These are phyloP conservation scores for Komagataea norvegica DNA, from an alignment of 1,139 yeast genomes.

Conservation along the genomic window DNA sequence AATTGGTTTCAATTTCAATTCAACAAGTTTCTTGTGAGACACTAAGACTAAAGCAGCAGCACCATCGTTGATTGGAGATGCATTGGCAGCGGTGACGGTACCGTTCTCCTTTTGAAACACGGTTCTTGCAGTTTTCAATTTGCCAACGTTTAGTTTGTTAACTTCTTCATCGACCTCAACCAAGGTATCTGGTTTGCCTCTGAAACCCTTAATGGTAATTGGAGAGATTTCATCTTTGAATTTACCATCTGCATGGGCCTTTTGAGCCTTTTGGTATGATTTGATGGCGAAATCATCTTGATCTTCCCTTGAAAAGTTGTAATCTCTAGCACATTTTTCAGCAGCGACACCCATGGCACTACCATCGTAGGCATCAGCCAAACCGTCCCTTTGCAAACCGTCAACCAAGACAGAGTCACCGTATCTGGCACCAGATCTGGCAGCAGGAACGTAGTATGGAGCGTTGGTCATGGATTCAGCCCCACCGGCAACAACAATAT, in stretches of 20 bases:
- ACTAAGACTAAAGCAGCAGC: constrained; percentile 91
- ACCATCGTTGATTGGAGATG: constrained; percentile 94
- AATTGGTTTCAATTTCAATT: constrained; percentile 79
- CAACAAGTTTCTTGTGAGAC: constrained; percentile 75
- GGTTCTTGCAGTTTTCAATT: constrained; percentile 77
- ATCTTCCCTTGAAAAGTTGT: constrained; percentile 57
- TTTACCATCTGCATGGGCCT: constrained; percentile 75
- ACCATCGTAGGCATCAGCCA: constrained; percentile 82
- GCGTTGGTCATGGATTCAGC: constrained; percentile 96
- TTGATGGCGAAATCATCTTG: constrained; percentile 68
- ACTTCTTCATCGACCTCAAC: constrained; percentile 70
- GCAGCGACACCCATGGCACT: constrained; percentile 95
- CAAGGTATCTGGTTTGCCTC: constrained; percentile 86
- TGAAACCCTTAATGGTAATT: constrained; percentile 76
- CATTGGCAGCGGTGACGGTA: constrained; percentile 94
- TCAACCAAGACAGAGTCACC: constrained; percentile 79
- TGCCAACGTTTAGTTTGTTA: constrained; percentile 67
- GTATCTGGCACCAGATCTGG: constrained; percentile 83
- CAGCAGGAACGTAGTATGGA: constrained; percentile 86
- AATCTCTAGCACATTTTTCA: constrained; percentile 86
- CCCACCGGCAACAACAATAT: constrained; percentile 93
- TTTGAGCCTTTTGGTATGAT: constrained; percentile 74
- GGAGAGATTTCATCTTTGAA: constrained; percentile 80
- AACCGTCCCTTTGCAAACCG: constrained; percentile 88
- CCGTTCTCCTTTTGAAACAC: constrained; percentile 90